A percentile compares a stretch with the other conserved stretches of the same genome.
These are phyloP conservation scores for Suillus subluteus DNA, from an alignment of 768 basidiomycete species.

Conservation along the genomic window DNA sequence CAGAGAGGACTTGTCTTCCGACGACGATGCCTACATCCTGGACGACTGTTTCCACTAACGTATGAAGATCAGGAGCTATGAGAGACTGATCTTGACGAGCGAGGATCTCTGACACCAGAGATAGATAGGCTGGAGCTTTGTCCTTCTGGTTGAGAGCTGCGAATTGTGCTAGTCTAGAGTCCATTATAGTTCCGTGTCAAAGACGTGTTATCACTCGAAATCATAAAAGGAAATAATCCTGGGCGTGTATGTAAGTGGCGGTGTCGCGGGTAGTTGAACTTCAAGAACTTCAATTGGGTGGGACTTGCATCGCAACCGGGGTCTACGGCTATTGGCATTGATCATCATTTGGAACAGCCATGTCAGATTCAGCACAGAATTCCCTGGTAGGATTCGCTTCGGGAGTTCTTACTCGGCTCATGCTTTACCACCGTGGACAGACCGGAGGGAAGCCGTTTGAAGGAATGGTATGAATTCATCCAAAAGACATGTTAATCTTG, in stretches of 20 bases:
- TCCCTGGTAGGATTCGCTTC: background rate
- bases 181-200: constrained; percentile 47
- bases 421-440: background rate
- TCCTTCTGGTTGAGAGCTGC: constrained; percentile 78
- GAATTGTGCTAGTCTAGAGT: constrained; percentile 64
- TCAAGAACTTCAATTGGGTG: too few relatives aligned
- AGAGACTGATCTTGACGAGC: constrained; percentile 48
- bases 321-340: background rate
- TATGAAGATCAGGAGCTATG: constrained; percentile 61
- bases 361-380: background rate
- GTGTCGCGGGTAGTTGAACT: background rate
- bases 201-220: background rate
- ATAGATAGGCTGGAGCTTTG: constrained; percentile 74
- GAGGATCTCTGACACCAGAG: constrained; percentile 71
- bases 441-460: background rate
- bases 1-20: constrained; percentile 83
- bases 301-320: background rate
- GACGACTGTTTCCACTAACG: constrained; percentile 78
- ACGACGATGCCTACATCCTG: constrained; percentile 85
- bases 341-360: constrained; percentile 5
- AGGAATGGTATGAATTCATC: background rate
- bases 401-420: background rate
- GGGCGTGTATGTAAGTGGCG: background rate
- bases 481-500: background rate
- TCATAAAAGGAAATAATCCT: constrained; percentile 11